Percentiles rank a stretch among this genome's conserved stretches.
Evolutionary conservation across 148 eudicot species (phyloP).

Genomic region (Tetragonia tetragonoides): DNA sequence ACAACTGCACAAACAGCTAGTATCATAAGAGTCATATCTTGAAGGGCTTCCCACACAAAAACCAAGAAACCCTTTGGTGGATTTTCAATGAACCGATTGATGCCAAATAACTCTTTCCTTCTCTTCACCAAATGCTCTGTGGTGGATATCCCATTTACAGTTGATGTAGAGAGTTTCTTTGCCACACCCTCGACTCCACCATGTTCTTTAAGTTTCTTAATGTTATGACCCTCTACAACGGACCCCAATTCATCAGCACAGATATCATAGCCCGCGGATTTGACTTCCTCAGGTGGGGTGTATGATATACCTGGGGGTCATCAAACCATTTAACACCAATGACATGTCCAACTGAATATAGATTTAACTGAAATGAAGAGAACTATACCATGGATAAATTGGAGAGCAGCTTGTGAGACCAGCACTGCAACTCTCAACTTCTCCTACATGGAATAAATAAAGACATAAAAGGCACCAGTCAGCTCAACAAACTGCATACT

Average conservation of each 20-base stretch:
- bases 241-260: conserved; percentile 85
- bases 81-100: conserved; percentile 64
- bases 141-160: conserved; percentile 46
- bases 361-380: neutral
- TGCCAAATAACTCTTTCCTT: conserved; percentile 65
- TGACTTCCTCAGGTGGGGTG: conserved; percentile 63
- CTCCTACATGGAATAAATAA: conserved; percentile 44
- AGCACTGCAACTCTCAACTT: conserved; percentile 73
- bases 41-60: conserved; percentile 88
- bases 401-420: conserved; percentile 93
- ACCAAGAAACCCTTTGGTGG: conserved; percentile 68
- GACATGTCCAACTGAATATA: neutral
- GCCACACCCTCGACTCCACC: conserved; percentile 72
- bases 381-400: conserved; percentile 63
- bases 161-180: conserved; percentile 56
- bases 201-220: conserved; percentile 61
- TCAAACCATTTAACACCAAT: conserved; percentile 11
- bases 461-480: neutral
- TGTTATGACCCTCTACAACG: conserved; percentile 66
- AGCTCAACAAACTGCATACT: conserved; percentile 10
- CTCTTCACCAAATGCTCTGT: conserved; percentile 42
- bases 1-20: conserved; percentile 75
- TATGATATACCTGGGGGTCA: conserved; percentile 60
- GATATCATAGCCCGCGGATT: conserved; percentile 69
- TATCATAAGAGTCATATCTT: conserved; percentile 82